phyloP scores from a whole-genome alignment of 208 protist species.

The Leishmania major region DNA sequence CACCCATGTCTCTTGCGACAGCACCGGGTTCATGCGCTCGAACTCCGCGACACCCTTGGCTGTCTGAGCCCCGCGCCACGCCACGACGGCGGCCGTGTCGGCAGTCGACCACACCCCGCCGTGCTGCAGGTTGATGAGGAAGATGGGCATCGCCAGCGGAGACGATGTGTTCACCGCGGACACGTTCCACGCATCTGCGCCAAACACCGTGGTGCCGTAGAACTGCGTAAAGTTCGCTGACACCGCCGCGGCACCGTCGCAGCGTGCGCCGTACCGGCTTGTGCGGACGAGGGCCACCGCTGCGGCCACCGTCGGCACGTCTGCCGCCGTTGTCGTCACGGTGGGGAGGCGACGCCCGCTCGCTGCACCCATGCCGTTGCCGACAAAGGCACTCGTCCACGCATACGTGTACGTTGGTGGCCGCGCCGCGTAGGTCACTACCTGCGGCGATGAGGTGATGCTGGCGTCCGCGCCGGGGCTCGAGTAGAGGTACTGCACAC shows the following conservation, averaged over 20 bases:
- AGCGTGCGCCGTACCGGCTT: conserved; percentile 44
- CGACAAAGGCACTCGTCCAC: conserved; percentile 41
- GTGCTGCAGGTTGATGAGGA: conserved; percentile 51
- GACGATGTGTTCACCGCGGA: neutral
- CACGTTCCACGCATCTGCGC: too few relatives aligned
- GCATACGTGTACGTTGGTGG: conserved; percentile 8
- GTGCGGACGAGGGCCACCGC: conserved; percentile 64
- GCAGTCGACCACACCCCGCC: conserved; percentile 24
- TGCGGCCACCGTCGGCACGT: conserved; percentile 38
- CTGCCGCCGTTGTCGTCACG: neutral
- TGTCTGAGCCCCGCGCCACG: conserved; percentile 13
- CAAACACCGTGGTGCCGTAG: neutral
- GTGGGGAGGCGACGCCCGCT: conserved; percentile 14
- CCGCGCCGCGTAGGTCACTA: conserved; percentile 13
- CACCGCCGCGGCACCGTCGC: conserved; percentile 29
- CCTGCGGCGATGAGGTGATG: neutral
- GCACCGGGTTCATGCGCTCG: conserved; percentile 20
- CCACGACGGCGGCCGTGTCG: conserved; percentile 19
- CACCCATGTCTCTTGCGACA: conserved; percentile 13
- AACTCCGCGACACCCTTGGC: conserved; percentile 1
- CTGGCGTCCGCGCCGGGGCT: conserved; percentile 4
- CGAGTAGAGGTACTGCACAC: conserved; percentile 28
- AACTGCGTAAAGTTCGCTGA: conserved; percentile 14
- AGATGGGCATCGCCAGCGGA: conserved; percentile 47
- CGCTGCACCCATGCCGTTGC: conserved; percentile 47